Evolutionary conservation across 345 rosid species (phyloP), one percentile per base, ranked within the genome.

Genomic region (Syzygium grande): DNA sequence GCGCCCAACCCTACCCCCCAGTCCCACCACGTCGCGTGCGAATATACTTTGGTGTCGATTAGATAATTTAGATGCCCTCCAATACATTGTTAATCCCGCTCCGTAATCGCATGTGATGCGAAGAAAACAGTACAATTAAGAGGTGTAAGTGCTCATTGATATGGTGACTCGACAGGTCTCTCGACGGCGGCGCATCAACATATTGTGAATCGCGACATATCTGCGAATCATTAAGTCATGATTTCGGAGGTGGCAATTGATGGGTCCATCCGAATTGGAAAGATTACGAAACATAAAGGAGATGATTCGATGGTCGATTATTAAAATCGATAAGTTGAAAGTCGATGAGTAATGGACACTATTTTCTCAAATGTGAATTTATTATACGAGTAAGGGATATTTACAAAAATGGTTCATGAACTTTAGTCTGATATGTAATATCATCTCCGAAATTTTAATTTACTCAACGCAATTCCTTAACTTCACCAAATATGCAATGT

Each of bases 401-500:
- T 30, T 65, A 65, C 16, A 65, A 16, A 29, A 30, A 30, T 7
- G 5, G 15, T 29, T 8, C 5, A 3, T 65, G 3, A 65, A 29
- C 9, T 65, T 65, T 29, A 0, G 11, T 3, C 16, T 2, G 3
- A 2, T 0, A 2, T 7, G 21, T 3, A 15, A 29, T 15, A 65
- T 29, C 22, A 16, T 65, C 2, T 1, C 1, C 3, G 0, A 6
- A 65, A 3, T 29, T 65, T 1, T 30, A 29, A 65, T 17, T 29
- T 65, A 4, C 9, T 17, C 30, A 6, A 0, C 2, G 2, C 7
- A 10, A 2, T 63, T 2, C 30, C 5, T 14, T 7, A 30, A 65
- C 22, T 3, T 29, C 13, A 29, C 1, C 2, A 21, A 8, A 29
- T 0, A 0, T 29, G 21, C 22, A 29, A 15, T 29, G 0, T 2